A percentile compares a stretch with the other conserved stretches of the same genome.
phyloP scores from a whole-genome alignment of 176 grass and related monocot genomes.

The Alloteropsis semialata region DNA sequence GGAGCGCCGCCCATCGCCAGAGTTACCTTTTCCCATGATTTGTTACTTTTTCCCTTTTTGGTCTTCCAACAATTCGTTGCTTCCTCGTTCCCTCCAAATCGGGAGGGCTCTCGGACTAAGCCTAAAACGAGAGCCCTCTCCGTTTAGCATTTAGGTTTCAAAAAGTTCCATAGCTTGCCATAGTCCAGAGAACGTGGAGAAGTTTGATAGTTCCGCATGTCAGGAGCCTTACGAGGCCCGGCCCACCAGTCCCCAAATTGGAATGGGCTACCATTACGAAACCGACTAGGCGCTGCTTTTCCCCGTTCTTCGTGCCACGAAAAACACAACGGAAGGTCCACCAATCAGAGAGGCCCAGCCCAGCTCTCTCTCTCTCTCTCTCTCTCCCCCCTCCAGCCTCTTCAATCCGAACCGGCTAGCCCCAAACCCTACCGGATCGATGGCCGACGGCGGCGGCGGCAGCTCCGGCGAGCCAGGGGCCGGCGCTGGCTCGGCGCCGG shows the following conservation, averaged over 20 bases:
- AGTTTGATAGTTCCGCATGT: too few species aligned
- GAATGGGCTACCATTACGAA: neutral
- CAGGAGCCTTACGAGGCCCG: neutral
- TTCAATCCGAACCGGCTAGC: neutral
- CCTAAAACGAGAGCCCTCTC: too few species aligned
- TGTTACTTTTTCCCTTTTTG: too few species aligned
- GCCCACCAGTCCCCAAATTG: neutral
- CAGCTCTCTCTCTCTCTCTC: neutral
- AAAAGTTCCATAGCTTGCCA: too few species aligned
- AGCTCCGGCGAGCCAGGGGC: conserved; percentile 5
- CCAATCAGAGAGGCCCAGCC: neutral
- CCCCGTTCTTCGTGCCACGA: neutral
- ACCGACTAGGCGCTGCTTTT: neutral
- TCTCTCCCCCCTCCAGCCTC: neutral
- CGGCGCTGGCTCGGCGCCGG: conserved; percentile 30
- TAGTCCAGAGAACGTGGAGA: too few species aligned
- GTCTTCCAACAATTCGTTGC: too few species aligned
- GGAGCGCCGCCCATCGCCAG: too few species aligned
- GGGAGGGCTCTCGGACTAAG: too few species aligned
- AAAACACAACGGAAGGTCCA: neutral
- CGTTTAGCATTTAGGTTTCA: too few species aligned
- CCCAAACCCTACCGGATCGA: conserved; percentile 15
- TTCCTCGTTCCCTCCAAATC: too few species aligned
- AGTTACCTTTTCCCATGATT: too few species aligned
- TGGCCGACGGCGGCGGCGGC: conserved; percentile 30